Conservation (phyloP, 441 rosid species). For the Eruca vesicaria region DNA sequence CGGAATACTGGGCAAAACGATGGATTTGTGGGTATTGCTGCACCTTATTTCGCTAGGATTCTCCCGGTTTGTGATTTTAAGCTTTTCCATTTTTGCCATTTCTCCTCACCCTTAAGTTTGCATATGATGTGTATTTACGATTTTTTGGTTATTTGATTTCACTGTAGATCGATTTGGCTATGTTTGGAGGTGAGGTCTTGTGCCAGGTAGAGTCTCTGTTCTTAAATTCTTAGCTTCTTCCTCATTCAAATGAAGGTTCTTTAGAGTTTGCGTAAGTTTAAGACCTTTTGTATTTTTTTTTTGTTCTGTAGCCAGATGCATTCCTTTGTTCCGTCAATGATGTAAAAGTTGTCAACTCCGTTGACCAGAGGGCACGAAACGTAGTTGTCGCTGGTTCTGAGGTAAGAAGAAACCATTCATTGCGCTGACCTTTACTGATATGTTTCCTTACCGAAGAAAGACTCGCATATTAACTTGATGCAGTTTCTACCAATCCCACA, state of each 20-base stretch:
- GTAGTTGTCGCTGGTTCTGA: slow-evolving; percentile 12
- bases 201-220: slow-evolving; percentile 73
- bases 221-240: slow-evolving; percentile 14
- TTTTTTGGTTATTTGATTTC: slow-evolving; percentile 21
- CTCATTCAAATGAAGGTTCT: not conserved
- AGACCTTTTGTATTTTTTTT: slow-evolving; percentile 12
- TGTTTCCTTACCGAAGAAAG: not conserved
- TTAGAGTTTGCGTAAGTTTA: slow-evolving; percentile 38
- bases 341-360: slow-evolving; percentile 71
- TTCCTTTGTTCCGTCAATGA: slow-evolving; percentile 90
- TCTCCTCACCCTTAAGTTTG: not conserved
- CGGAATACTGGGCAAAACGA: slow-evolving; percentile 65
- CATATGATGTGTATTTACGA: slow-evolving; percentile 23
- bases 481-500: not conserved
- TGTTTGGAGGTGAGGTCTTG: slow-evolving; percentile 84
- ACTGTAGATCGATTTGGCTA: slow-evolving; percentile 79
- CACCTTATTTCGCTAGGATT: slow-evolving; percentile 92
- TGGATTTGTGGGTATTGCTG: slow-evolving; percentile 93
- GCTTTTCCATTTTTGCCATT: not conserved
- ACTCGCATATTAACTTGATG: not conserved
- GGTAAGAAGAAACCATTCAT: slow-evolving; percentile 9
- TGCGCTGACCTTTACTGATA: not conserved
- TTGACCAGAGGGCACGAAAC: slow-evolving; percentile 74
- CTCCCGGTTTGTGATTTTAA: slow-evolving; percentile 68
- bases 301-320: slow-evolving; percentile 88